Evolutionary conservation across 2,329 filamentous ascomycete species (phyloP).

Genomic region (Penicillium sp.): DNA sequence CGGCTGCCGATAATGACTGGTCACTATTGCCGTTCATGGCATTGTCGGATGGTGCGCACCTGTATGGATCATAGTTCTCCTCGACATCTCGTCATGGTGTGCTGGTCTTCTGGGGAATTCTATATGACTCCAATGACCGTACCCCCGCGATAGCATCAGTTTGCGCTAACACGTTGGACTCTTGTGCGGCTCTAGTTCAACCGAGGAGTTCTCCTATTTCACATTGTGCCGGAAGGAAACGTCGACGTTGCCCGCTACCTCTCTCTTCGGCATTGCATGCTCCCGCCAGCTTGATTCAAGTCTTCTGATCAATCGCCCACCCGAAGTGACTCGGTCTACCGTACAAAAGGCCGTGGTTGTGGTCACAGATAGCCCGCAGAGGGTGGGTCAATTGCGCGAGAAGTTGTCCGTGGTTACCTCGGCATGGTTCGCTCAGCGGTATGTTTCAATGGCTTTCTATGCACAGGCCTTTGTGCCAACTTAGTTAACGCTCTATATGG

Average conservation of each 20-base stretch:
- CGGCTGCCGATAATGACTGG: conserved; percentile 85
- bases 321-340: conserved; percentile 93
- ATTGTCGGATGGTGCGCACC: conserved; percentile 90
- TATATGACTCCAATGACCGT: background rate
- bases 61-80: conserved; percentile 57
- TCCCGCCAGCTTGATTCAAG: conserved; percentile 86
- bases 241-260: conserved; percentile 62
- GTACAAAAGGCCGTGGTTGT: conserved; percentile 98
- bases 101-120: background rate
- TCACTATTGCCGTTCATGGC: conserved; percentile 93
- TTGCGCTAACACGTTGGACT: conserved; percentile 12
- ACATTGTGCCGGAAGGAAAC: conserved; percentile 69
- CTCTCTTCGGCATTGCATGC: conserved; percentile 93
- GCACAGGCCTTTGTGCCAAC: background rate
- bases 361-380: conserved; percentile 85
- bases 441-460: conserved; percentile 28
- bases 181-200: conserved; percentile 57
- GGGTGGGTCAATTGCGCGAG: conserved; percentile 87
- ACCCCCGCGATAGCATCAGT: conserved; percentile 1
- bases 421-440: conserved; percentile 93
- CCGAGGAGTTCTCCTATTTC: conserved; percentile 98
- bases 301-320: conserved; percentile 72
- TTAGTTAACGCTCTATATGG: background rate
- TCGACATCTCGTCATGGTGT: background rate
- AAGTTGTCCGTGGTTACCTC: conserved; percentile 86